Conservation (phyloP, 352 stramenopile genomes). For the Achlya hypogyna region DNA sequence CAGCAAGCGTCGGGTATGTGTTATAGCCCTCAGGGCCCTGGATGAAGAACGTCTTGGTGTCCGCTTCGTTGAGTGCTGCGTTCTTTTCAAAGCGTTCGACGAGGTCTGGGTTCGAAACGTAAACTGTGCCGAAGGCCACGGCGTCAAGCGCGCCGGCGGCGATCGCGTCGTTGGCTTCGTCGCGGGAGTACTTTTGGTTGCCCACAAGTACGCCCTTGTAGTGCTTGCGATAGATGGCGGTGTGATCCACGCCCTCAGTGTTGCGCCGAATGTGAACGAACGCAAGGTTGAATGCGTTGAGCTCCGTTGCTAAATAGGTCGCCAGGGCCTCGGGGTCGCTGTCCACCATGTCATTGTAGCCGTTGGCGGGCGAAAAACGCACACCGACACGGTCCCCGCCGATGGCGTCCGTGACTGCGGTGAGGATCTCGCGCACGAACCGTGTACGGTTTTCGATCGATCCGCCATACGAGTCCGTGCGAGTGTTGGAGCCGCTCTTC, state of each 20-base stretch:
- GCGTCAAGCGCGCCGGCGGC: neutral
- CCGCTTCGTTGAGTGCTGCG: neutral
- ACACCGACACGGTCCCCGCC: slow-evolving; percentile 9
- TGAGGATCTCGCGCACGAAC: slow-evolving; percentile 67
- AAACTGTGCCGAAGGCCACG: slow-evolving; percentile 3
- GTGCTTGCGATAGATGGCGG: slow-evolving; percentile 4
- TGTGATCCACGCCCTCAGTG: neutral
- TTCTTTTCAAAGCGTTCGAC: slow-evolving; percentile 1
- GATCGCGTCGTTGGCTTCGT: slow-evolving; percentile 13
- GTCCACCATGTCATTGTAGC: neutral
- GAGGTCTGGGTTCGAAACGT: slow-evolving; percentile 4
- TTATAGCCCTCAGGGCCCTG: neutral
- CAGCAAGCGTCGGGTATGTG: neutral
- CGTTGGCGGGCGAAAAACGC: slow-evolving; percentile 11
- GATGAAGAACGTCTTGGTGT: neutral
- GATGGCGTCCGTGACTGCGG: slow-evolving; percentile 31
- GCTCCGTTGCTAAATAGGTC: neutral
- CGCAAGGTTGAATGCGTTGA: neutral
- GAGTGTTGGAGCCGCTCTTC: slow-evolving; percentile 62
- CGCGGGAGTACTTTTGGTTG: slow-evolving; percentile 8
- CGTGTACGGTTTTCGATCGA: slow-evolving; percentile 75
- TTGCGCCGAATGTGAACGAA: slow-evolving; percentile 8
- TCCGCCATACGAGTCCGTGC: slow-evolving; percentile 78
- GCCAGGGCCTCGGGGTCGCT: neutral
- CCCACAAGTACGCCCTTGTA: neutral